These are phyloP conservation scores for Carex littledalei DNA, from an alignment of 176 grass and related monocot species.

Conservation along the genomic window DNA sequence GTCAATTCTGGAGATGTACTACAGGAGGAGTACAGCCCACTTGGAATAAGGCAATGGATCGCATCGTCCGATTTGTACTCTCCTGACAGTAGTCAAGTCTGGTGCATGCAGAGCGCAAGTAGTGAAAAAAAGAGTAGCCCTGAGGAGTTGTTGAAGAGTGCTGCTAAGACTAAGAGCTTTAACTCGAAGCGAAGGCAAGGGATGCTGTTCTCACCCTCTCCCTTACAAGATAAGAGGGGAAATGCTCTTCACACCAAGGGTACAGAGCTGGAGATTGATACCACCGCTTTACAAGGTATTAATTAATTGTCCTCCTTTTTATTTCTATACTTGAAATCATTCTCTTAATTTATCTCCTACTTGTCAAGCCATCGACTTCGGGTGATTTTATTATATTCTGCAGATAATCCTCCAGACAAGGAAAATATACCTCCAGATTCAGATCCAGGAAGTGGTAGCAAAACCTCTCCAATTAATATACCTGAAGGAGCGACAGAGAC, in stretches of 20 bases:
- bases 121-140: conserved; percentile 30
- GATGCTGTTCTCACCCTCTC: conserved; percentile 41
- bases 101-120: conserved; percentile 44
- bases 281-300: not conserved
- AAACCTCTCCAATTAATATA: not conserved
- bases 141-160: no score
- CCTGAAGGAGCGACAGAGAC: not conserved
- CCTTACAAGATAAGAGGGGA: conserved; percentile 46
- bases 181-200: conserved; percentile 51
- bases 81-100: conserved; percentile 32
- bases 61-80: conserved; percentile 43
- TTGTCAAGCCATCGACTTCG: not conserved
- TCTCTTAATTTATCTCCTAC: not conserved
- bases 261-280: conserved; percentile 12
- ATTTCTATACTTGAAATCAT: not conserved
- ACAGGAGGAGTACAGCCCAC: not conserved
- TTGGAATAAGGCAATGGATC: conserved; percentile 57
- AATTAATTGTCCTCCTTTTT: not conserved
- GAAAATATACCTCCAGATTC: conserved; percentile 3
- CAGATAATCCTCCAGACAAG: conserved; percentile 4
- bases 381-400: not conserved
- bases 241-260: conserved; percentile 31
- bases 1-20: no score
- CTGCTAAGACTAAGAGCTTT: no score
- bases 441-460: not conserved